Evolutionary conservation across 1,284 basidiomycete species (phyloP), one percentile per base, ranked within the genome.

Genomic region (Ganoderma sp.): DNA sequence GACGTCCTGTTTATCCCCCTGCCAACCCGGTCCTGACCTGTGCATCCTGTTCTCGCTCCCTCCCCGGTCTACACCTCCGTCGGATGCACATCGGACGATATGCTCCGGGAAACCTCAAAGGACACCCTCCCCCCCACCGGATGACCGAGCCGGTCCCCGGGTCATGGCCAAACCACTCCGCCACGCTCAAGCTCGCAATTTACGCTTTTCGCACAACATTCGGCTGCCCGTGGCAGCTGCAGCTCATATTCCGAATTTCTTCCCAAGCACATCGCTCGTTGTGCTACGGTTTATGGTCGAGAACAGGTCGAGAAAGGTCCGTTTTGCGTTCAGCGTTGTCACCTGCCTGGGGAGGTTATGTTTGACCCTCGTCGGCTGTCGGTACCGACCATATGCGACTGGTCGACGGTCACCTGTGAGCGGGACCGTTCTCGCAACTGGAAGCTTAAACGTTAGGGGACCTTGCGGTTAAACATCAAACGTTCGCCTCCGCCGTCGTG

Each of bases 341-440:
- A 71, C 57, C 68, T 71, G 70, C 19, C 28, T 54, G 28, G 42
- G 62, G 63, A 9, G 28, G 54, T 60, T 25, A 50, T 10, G 41
- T 28, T 50, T 39, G 34, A 50, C 34, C 50, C 39, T 56, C 45
- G 59, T 59, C 65, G 67, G 65, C 34, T 52, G 32, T 50, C 22
- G 57, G 61, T 66, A 64, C 70, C 67, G 66, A 61, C 61, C 50
- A 57, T 61, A 67, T 54, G 61, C 64, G 66, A 56, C 17, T 54
- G 48, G 58, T 48, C 65, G 22, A 52, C 59, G 48, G 64, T 66
- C 65, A 66, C 65, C 65, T 66, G 65, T 41, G 37, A 14, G 50
- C 41, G 37, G 48, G 39, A 8, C 42, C 39, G 22, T 41, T 8
- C 17, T 48, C 10, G 60, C 50, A 54, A 48, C 54, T 45, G 19